Percentiles rank a stretch among this genome's conserved stretches.
These are phyloP conservation scores for Pseudozyma pruni DNA, from an alignment of 1,284 basidiomycete species.

Conservation along the genomic window DNA sequence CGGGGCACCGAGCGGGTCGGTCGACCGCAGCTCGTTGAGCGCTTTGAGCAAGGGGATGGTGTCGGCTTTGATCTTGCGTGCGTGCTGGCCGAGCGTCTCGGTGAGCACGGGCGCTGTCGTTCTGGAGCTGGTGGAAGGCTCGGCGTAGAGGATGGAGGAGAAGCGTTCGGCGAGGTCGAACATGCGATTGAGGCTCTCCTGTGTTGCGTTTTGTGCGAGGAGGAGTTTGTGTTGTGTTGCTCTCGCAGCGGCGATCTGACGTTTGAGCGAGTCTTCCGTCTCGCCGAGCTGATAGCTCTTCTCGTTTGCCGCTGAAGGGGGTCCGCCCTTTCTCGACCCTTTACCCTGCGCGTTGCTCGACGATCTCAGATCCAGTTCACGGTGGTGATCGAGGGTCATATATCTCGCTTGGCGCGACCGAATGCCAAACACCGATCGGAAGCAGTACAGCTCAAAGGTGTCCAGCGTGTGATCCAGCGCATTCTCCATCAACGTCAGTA, in stretches of 20 bases:
- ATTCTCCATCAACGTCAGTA: conserved; percentile 65
- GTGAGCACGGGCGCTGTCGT: conserved; percentile 15
- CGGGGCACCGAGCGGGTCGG: conserved; percentile 52
- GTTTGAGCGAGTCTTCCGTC: conserved; percentile 47
- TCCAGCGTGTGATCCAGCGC: conserved; percentile 65
- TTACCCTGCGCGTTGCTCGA: conserved; percentile 3
- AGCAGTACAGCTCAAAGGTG: conserved; percentile 65
- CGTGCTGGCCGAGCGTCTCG: conserved; percentile 33
- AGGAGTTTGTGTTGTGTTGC: conserved; percentile 46
- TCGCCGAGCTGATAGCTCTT: conserved; percentile 48
- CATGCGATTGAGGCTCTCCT: conserved; percentile 30
- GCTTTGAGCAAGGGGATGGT: conserved; percentile 42
- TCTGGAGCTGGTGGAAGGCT: background rate
- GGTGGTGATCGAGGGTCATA: conserved; percentile 65
- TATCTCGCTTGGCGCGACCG: conserved; percentile 53
- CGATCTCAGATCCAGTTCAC: conserved; percentile 61
- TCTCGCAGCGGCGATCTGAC: conserved; percentile 42
- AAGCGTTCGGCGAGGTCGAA: conserved; percentile 29
- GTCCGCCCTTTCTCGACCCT: conserved; percentile 17
- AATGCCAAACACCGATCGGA: conserved; percentile 61
- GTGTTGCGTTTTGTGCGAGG: conserved; percentile 29
- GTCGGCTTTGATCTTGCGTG: conserved; percentile 47
- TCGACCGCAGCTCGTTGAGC: conserved; percentile 36
- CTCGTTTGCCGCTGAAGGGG: conserved; percentile 27
- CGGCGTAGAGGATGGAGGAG: conserved; percentile 21